These are phyloP conservation scores for Rhexocercosporidium sp. DNA, from an alignment of 2,329 filamentous ascomycete genomes.

Conservation along the genomic window DNA sequence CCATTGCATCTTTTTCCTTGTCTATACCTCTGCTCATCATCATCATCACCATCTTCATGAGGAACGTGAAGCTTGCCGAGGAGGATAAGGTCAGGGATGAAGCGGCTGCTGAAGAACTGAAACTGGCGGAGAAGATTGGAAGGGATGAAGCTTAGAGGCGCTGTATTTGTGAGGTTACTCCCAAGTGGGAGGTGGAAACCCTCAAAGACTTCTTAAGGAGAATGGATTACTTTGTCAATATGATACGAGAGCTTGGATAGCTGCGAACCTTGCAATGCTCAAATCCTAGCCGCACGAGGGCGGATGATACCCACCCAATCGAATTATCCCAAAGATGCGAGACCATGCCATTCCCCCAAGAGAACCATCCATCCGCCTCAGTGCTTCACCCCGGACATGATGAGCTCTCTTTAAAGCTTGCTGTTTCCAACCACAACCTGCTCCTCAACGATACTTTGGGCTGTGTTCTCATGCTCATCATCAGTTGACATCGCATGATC, in stretches of 20 bases:
- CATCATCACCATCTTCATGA: background rate
- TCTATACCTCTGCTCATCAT: background rate
- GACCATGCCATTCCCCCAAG: background rate
- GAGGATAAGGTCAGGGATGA: slow-evolving; percentile 4
- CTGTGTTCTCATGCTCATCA: background rate
- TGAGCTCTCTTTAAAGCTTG: background rate
- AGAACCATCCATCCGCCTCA: background rate
- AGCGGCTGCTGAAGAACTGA: background rate
- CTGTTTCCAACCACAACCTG: background rate
- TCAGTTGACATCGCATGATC: background rate
- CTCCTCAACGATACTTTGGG: background rate
- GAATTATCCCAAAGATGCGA: too few species aligned
- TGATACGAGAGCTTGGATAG: too few species aligned
- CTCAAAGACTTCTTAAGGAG: too few species aligned
- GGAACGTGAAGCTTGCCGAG: slow-evolving; percentile 1
- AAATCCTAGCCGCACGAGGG: too few species aligned
- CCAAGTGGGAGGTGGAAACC: too few species aligned
- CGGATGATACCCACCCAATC: too few species aligned
- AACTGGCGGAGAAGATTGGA: slow-evolving; percentile 1
- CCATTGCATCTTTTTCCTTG: background rate
- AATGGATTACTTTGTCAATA: too few species aligned
- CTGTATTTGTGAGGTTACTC: background rate
- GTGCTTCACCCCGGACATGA: background rate
- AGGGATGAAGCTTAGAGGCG: background rate
- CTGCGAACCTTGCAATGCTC: too few species aligned